phyloP scores from a whole-genome alignment of 2,329 filamentous ascomycete genomes.

The Claviceps africana region DNA sequence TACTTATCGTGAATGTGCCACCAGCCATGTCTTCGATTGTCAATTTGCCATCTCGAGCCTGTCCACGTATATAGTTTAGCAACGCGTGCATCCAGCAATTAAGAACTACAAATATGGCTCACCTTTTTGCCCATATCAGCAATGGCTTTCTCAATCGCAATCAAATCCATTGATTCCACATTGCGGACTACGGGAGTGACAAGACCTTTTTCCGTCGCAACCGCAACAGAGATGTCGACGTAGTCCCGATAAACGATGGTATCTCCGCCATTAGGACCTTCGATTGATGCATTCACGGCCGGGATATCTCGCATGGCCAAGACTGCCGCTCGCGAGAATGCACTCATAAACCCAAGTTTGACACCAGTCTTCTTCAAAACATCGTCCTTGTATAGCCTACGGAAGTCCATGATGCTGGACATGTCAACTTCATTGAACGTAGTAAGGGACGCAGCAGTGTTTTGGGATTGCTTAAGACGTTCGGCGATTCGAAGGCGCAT shows the following conservation, averaged over 20 bases:
- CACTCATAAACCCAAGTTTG: slow-evolving; percentile 99
- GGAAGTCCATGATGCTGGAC: slow-evolving; percentile 93
- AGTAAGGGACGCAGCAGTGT: slow-evolving; percentile 90
- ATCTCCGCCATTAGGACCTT: slow-evolving; percentile 86
- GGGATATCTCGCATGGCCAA: slow-evolving; percentile 93
- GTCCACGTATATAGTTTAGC: not conserved
- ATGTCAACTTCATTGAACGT: slow-evolving; percentile 99
- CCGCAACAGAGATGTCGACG: slow-evolving; percentile 92
- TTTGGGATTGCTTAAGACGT: slow-evolving; percentile 97
- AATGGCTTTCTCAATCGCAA: slow-evolving; percentile 81
- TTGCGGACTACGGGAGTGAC: slow-evolving; percentile 96
- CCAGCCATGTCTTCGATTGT: slow-evolving; percentile 99
- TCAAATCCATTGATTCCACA: slow-evolving; percentile 72
- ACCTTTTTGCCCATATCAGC: slow-evolving; percentile 94
- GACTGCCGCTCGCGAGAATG: slow-evolving; percentile 79
- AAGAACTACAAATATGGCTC: not conserved
- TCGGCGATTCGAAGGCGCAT: slow-evolving; percentile 97
- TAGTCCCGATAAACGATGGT: slow-evolving; percentile 98
- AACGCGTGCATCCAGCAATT: not conserved
- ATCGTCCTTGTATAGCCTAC: slow-evolving; percentile 94
- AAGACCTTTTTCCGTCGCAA: slow-evolving; percentile 92
- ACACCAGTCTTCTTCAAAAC: slow-evolving; percentile 90
- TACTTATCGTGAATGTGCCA: slow-evolving; percentile 95
- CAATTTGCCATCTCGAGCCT: slow-evolving; percentile 90
- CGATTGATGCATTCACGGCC: slow-evolving; percentile 89